Percentiles rank a stretch among this genome's conserved stretches.
phyloP scores from a whole-genome alignment of 2,329 filamentous ascomycete species.

The Madurella mycetomatis region DNA sequence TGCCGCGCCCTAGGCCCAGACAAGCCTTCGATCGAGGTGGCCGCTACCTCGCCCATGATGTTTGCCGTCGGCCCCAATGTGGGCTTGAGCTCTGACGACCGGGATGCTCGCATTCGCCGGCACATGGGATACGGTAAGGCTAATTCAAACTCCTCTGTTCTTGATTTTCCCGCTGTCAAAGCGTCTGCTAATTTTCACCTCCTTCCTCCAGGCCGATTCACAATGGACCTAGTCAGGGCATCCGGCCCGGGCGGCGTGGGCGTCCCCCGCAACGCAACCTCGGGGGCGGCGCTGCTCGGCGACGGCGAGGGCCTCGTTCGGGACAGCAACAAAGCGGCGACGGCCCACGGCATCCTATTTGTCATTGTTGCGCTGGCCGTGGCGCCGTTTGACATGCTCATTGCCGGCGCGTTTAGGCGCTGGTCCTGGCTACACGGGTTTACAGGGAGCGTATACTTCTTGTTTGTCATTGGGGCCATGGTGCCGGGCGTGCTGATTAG shows the following conservation, averaged over 20 bases:
- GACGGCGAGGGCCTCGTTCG: not conserved
- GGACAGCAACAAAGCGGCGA: slow-evolving; percentile 16
- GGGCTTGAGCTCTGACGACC: slow-evolving; percentile 18
- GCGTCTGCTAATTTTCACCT: not conserved
- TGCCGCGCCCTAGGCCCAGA: slow-evolving; percentile 18
- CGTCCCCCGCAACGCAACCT: slow-evolving; percentile 4
- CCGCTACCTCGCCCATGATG: slow-evolving; percentile 20
- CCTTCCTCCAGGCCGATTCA: slow-evolving; percentile 16
- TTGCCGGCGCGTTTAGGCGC: slow-evolving; percentile 16
- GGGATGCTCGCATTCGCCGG: slow-evolving; percentile 20
- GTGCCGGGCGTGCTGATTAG: slow-evolving; percentile 24
- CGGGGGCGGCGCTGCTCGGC: slow-evolving; percentile 4
- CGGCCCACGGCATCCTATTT: slow-evolving; percentile 26
- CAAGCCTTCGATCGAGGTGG: slow-evolving; percentile 3
- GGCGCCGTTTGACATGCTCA: slow-evolving; percentile 24
- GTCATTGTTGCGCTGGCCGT: slow-evolving; percentile 22
- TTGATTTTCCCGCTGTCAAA: not conserved
- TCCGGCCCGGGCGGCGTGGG: slow-evolving; percentile 14
- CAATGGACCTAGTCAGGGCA: slow-evolving; percentile 19
- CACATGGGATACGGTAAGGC: slow-evolving; percentile 24
- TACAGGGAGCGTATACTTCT: slow-evolving; percentile 18
- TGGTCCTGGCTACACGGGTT: slow-evolving; percentile 22
- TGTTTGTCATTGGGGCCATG: slow-evolving; percentile 23
- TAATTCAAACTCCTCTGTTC: not conserved
- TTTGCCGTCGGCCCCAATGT: slow-evolving; percentile 24